phyloP scores from a whole-genome alignment of 306 rosid genomes.

The Hippophae gyantsensis region DNA sequence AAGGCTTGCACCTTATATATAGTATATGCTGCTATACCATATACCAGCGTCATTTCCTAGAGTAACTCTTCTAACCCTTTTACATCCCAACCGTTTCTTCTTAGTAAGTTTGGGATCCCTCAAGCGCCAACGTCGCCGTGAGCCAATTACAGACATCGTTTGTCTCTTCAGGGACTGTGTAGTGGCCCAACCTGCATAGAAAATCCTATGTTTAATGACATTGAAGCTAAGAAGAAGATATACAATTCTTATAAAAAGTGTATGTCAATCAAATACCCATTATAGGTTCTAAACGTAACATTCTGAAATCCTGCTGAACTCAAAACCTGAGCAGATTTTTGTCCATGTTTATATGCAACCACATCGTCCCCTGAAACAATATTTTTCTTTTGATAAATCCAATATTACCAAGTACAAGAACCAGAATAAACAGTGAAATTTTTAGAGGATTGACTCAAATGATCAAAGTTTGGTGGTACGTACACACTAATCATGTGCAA shows the following conservation, averaged over 20 bases:
- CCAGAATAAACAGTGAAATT: too few relatives aligned
- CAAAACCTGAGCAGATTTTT: slow-evolving; percentile 67
- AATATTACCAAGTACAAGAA: too few relatives aligned
- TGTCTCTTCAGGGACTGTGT: slow-evolving; percentile 86
- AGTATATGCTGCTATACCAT: slow-evolving; percentile 28
- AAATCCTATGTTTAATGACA: slow-evolving; percentile 1
- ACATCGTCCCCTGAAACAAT: slow-evolving; percentile 69
- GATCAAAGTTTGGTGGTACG: too few relatives aligned
- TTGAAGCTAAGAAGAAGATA: slow-evolving; percentile 4
- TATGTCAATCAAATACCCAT: slow-evolving; percentile 39
- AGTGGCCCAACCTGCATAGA: slow-evolving; percentile 76
- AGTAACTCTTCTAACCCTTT: slow-evolving; percentile 28
- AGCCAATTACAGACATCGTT: slow-evolving; percentile 83
- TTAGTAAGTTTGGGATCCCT: slow-evolving; percentile 52
- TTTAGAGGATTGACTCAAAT: too few relatives aligned
- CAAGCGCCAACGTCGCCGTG: slow-evolving; percentile 56
- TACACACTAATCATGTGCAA: too few relatives aligned
- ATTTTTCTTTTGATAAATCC: too few relatives aligned
- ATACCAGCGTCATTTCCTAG: slow-evolving; percentile 26
- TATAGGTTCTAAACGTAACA: slow-evolving; percentile 62
- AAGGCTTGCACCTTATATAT: slow-evolving; percentile 12
- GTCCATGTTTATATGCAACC: slow-evolving; percentile 63
- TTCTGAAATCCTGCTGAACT: slow-evolving; percentile 72
- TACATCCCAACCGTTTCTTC: slow-evolving; percentile 8
- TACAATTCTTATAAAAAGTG: background rate